Conservation (phyloP, 345 rosid genomes). For the Lumnitzera racemosa region DNA sequence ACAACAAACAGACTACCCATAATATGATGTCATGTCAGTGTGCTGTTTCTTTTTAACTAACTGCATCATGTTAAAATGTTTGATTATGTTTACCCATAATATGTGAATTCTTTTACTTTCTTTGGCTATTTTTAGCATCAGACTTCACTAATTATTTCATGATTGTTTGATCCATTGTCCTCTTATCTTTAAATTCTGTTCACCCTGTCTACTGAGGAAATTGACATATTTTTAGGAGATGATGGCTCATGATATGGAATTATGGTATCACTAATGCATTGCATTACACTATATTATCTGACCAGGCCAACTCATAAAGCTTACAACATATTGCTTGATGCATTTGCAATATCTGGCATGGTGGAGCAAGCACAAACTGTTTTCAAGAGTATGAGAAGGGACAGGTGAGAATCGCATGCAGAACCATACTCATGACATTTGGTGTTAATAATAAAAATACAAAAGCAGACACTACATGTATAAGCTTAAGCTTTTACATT, state of each 20-base stretch:
- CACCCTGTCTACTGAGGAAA: too few species aligned
- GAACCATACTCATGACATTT: too few species aligned
- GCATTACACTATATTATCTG: constrained; percentile 7
- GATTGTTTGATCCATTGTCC: too few species aligned
- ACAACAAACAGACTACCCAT: too few species aligned
- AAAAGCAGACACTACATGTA: too few species aligned
- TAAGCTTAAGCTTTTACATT: too few species aligned
- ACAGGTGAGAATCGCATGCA: constrained; percentile 40
- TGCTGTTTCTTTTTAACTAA: not conserved
- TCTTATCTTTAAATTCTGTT: too few species aligned
- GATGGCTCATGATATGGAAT: too few species aligned
- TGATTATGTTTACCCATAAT: not conserved
- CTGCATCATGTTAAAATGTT: not conserved
- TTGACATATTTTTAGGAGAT: too few species aligned
- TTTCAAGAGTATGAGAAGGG: constrained; percentile 93
- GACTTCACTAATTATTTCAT: not conserved
- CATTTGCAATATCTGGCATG: constrained; percentile 94
- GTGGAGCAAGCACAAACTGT: constrained; percentile 85
- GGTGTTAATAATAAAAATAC: too few species aligned
- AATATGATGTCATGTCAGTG: too few species aligned
- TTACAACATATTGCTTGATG: constrained; percentile 89
- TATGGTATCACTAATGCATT: not conserved
- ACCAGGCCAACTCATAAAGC: constrained; percentile 85
- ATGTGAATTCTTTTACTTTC: not conserved
- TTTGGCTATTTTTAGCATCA: not conserved